phyloP scores from a whole-genome alignment of 2,329 filamentous ascomycete species.

The Plectosphaerella plurivora region DNA sequence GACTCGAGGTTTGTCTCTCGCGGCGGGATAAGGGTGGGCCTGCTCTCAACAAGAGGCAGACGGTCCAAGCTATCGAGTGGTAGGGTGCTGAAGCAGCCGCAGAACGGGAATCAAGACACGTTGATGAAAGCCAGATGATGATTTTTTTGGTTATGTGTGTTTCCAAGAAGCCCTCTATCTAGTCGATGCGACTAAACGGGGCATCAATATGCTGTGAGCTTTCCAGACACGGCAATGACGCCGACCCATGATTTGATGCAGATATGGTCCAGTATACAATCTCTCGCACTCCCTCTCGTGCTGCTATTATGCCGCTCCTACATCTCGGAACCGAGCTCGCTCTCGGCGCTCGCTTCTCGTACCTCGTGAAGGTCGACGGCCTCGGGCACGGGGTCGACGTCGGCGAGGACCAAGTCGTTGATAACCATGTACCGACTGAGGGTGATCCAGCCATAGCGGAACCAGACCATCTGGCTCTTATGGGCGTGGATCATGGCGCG shows the following conservation, averaged over 20 bases:
- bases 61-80: no score
- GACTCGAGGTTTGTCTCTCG: no score
- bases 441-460: constrained; percentile 91
- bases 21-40: no score
- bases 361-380: background rate
- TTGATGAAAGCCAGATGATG: no score
- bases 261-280: background rate
- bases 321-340: no score
- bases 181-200: no score
- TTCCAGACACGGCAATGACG: background rate
- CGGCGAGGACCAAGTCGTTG: constrained; percentile 71
- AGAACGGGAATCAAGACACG: no score
- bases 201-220: no score
- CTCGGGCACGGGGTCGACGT: constrained; percentile 15
- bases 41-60: no score
- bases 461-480: constrained; percentile 97
- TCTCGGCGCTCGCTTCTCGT: background rate
- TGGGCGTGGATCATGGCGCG: constrained; percentile 87
- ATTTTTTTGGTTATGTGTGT: no score
- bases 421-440: constrained; percentile 92
- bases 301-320: background rate
- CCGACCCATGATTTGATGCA: constrained; percentile 1
- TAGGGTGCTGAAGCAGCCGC: no score
- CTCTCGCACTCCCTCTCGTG: background rate
- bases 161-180: no score